phyloP scores from a whole-genome alignment of 1,139 yeast species.

The Spencermartinsiella ligniputridi region DNA sequence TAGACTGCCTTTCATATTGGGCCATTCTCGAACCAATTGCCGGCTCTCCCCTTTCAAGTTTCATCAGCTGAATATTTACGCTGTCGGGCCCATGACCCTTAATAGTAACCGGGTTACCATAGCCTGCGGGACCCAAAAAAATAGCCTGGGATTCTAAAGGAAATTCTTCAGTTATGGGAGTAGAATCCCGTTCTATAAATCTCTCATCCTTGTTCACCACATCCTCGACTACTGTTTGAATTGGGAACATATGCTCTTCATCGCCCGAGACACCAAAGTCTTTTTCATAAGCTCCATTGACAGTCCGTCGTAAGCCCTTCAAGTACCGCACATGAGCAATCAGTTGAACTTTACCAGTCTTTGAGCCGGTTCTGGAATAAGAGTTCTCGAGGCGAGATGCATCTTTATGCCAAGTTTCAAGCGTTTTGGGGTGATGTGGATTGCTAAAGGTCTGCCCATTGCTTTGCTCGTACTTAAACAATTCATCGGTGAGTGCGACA shows the following conservation, averaged over 20 bases:
- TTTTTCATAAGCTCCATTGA: slow-evolving; percentile 75
- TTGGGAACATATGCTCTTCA: slow-evolving; percentile 46
- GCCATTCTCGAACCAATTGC: slow-evolving; percentile 47
- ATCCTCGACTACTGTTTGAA: slow-evolving; percentile 72
- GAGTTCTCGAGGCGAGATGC: slow-evolving; percentile 33
- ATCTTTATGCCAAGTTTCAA: slow-evolving; percentile 39
- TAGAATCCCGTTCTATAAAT: slow-evolving; percentile 65
- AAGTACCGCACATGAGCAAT: slow-evolving; percentile 68
- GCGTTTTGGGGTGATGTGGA: slow-evolving; percentile 39
- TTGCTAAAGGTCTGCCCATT: slow-evolving; percentile 26
- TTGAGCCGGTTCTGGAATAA: slow-evolving; percentile 56
- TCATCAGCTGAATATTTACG: slow-evolving; percentile 30
- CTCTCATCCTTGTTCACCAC: slow-evolving; percentile 73
- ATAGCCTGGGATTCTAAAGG: slow-evolving; percentile 70
- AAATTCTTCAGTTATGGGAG: slow-evolving; percentile 76
- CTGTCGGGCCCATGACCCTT: slow-evolving; percentile 47
- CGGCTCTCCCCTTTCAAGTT: slow-evolving; percentile 28
- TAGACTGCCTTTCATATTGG: slow-evolving; percentile 48
- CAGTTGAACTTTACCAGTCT: slow-evolving; percentile 49
- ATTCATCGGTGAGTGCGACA: slow-evolving; percentile 56
- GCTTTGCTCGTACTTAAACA: slow-evolving; percentile 43
- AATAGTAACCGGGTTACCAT: slow-evolving; percentile 78
- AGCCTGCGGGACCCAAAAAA: slow-evolving; percentile 84
- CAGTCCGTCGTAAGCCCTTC: slow-evolving; percentile 69
- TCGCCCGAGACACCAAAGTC: slow-evolving; percentile 45